Evolutionary conservation across 83 land plant genomes (phyloP).

Genomic region (Thuja plicata): DNA sequence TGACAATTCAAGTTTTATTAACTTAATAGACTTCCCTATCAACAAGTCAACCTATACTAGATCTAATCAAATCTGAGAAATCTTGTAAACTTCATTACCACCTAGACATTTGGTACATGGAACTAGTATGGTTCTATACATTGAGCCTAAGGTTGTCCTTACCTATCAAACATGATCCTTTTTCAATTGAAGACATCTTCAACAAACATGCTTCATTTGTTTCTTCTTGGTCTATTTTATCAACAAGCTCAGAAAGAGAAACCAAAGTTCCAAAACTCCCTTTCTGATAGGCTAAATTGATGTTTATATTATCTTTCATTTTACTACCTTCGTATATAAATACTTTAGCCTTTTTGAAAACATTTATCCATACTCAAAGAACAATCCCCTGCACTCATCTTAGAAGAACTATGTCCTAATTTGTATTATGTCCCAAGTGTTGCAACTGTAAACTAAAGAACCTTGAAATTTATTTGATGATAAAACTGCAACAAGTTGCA

Average conservation of each 20-base stretch:
- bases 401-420: background rate
- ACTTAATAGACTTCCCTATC: constrained; percentile 4
- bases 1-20: constrained; percentile 3
- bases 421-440: background rate
- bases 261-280: constrained; percentile 8
- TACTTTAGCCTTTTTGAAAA: constrained; percentile 5
- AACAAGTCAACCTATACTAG: background rate
- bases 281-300: background rate
- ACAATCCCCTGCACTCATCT: constrained; percentile 14
- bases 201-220: background rate
- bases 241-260: background rate
- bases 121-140: background rate
- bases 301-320: background rate
- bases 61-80: constrained; percentile 1
- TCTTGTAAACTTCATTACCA: background rate
- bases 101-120: constrained; percentile 1
- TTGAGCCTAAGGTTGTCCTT: background rate
- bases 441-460: background rate
- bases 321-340: background rate
- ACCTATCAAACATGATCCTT: background rate
- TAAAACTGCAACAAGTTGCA: constrained; percentile 6
- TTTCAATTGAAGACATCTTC: background rate
- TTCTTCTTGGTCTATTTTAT: background rate
- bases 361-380: constrained; percentile 16
- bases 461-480: constrained; percentile 6